Base-by-base conservation (phyloP, 2,329 filamentous ascomycete genomes). In the Hirsutella thompsonii region DNA sequence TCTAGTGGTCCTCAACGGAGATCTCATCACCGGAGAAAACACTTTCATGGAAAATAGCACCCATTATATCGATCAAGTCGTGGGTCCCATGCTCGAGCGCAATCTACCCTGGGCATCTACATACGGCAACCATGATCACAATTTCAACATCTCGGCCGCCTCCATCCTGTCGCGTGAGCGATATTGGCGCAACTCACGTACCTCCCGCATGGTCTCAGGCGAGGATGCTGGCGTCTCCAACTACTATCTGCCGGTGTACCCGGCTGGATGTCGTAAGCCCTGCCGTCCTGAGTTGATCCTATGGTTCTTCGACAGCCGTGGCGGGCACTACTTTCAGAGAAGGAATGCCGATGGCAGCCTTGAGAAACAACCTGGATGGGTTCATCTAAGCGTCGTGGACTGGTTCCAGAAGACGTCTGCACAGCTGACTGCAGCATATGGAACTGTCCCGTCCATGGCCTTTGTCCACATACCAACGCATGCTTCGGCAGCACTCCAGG, bases 241-340 rank as follows among this genome's bases (percentile, higher is more conserved):
- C 38, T 70, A 70, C 50, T 63, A 67, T 43, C 52, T 72, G 1
- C 63, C 66, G 0, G 64, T 72, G 1, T 68, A 66, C 29, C 50
- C 58, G 0, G 42, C 52, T 4, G 47, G 54, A 5, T 69, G 67
- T 45, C 8, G 42, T 49, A 3, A 42, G 44, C 11, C 42, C 43
- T 69, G 66, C 42, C 43, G 48, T 1, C 65, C 67, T 0, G 59
- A 60, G 37, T 47, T 70, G 26, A 51, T 86, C 1, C 61, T 87
- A 2, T 87, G 80, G 78, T 85, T 85, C 59, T 84, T 87, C 49
- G 82, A 86, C 51, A 74, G 68, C 42, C 66, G 72, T 14, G 79
- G 79, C 29, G 78, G 78, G 8, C 62, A 63, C 39, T 61, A 64
- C 38, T 75, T 68, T 49, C 67, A 69, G 43, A 50, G 59, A 46